Evolutionary conservation across 225 moss, liverwort and hornwort species (phyloP).

Genomic region (Bryoerythrophyllum caledonicum): DNA sequence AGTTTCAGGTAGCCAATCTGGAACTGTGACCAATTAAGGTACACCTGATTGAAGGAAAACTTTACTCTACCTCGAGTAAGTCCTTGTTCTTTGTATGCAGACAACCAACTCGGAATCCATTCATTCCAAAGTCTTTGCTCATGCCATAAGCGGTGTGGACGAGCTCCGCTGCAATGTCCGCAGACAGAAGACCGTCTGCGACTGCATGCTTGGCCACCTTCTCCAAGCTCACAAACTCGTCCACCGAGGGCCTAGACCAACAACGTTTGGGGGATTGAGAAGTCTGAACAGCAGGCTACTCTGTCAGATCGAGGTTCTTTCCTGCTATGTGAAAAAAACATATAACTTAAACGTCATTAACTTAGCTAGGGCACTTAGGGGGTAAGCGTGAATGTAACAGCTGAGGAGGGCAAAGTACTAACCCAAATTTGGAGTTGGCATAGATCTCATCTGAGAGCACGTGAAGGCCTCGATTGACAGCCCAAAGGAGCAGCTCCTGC

Average conservation of each 20-base stretch:
- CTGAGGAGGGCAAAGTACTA: slow-evolving; percentile 20
- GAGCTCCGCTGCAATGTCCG: slow-evolving; percentile 63
- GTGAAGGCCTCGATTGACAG: slow-evolving; percentile 87
- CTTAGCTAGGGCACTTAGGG: too few species aligned
- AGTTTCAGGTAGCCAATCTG: too few species aligned
- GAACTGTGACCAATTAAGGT: too few species aligned
- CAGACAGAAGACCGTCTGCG: slow-evolving; percentile 62
- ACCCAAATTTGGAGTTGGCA: slow-evolving; percentile 98
- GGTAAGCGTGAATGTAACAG: not conserved
- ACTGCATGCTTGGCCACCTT: slow-evolving; percentile 85
- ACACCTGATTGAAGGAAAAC: not conserved
- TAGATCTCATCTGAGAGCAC: slow-evolving; percentile 98
- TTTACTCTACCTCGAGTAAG: slow-evolving; percentile 55
- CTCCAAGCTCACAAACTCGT: slow-evolving; percentile 95
- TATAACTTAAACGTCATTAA: not conserved
- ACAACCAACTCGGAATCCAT: slow-evolving; percentile 96
- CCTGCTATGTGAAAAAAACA: too few species aligned
- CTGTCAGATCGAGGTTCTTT: too few species aligned
- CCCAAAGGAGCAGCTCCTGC: slow-evolving; percentile 94
- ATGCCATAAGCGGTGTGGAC: slow-evolving; percentile 97
- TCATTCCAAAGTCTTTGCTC: slow-evolving; percentile 99
- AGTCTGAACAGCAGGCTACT: slow-evolving; percentile 41
- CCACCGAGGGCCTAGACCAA: slow-evolving; percentile 63
- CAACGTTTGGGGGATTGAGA: slow-evolving; percentile 30
- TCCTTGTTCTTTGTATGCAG: slow-evolving; percentile 86